Percentiles rank a stretch among this genome's conserved stretches.
Conservation (phyloP, 75 land plant genomes). For the Sequoia sempervirens region DNA sequence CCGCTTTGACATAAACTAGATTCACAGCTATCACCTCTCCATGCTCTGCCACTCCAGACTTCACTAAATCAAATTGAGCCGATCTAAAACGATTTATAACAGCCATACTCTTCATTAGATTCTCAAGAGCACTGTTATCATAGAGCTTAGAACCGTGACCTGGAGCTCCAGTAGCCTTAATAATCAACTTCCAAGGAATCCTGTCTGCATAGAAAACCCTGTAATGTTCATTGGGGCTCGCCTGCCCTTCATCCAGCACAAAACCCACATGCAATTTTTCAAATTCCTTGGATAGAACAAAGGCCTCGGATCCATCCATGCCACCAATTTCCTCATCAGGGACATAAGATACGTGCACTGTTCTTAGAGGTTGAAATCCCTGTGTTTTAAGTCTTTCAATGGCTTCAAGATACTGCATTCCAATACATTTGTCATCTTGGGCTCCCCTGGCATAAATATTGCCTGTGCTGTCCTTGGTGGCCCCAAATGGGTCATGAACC, state of each 20-base stretch:
- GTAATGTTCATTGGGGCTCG: slow-evolving; percentile 45
- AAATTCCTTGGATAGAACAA: slow-evolving; percentile 46
- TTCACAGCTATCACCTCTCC: slow-evolving; percentile 85
- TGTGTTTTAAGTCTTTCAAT: slow-evolving; percentile 35
- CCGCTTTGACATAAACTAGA: slow-evolving; percentile 78
- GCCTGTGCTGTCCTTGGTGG: slow-evolving; percentile 37
- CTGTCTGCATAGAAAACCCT: slow-evolving; percentile 76
- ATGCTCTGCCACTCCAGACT: slow-evolving; percentile 52
- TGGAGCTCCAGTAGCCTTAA: slow-evolving; percentile 57
- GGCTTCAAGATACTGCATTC: slow-evolving; percentile 81
- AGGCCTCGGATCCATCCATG: slow-evolving; percentile 41
- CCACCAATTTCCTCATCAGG: slow-evolving; percentile 92
- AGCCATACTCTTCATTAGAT: slow-evolving; percentile 74
- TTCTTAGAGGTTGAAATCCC: slow-evolving; percentile 46
- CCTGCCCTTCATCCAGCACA: slow-evolving; percentile 79
- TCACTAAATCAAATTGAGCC: slow-evolving; percentile 71
- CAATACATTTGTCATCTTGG: slow-evolving; percentile 84
- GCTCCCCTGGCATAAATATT: slow-evolving; percentile 78
- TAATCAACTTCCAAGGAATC: slow-evolving; percentile 53
- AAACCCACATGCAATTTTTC: slow-evolving; percentile 64
- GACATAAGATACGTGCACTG: slow-evolving; percentile 59
- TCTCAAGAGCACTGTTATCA: slow-evolving; percentile 82
- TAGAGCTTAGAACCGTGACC: slow-evolving; percentile 90
- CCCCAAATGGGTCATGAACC: slow-evolving; percentile 64
- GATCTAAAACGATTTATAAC: slow-evolving; percentile 54